These are phyloP conservation scores for Acer saccharum DNA, from an alignment of 345 rosid genomes.

Conservation along the genomic window DNA sequence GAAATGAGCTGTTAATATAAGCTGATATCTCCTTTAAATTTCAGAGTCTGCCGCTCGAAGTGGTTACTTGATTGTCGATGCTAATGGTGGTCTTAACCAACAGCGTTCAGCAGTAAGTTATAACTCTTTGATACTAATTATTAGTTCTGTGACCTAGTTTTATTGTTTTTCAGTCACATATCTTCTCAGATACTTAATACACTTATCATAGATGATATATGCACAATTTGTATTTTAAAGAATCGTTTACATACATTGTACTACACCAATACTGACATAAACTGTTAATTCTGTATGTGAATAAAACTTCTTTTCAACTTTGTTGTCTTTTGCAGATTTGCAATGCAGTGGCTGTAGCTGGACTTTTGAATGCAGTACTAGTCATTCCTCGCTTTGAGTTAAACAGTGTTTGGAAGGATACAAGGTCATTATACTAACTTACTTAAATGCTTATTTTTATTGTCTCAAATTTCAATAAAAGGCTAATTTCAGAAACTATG, in stretches of 20 bases:
- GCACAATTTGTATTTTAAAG: not conserved
- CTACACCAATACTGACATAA: not conserved
- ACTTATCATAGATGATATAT: not conserved
- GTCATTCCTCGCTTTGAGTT: constrained; percentile 83
- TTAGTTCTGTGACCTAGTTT: not conserved
- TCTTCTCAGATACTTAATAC: not conserved
- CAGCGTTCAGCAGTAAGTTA: constrained; percentile 88
- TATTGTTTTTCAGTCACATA: not conserved
- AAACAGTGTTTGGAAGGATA: constrained; percentile 85
- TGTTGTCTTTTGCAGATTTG: constrained; percentile 60
- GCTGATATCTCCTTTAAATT: constrained; percentile 22
- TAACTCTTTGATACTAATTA: not conserved
- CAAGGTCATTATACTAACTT: constrained; percentile 49
- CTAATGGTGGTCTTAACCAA: constrained; percentile 97
- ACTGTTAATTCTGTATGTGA: not conserved
- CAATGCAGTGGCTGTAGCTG: constrained; percentile 97
- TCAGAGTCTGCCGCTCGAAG: constrained; percentile 51
- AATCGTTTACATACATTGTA: not conserved
- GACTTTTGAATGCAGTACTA: constrained; percentile 76
- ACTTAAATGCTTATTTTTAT: not conserved
- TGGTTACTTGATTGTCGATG: constrained; percentile 81
- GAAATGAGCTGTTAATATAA: not conserved
- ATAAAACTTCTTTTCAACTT: constrained; percentile 12
- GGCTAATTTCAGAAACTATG: not conserved
- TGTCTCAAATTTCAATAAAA: constrained; percentile 7